Conservation (phyloP, 73 alveolate species). For the Stentor roeselii region DNA sequence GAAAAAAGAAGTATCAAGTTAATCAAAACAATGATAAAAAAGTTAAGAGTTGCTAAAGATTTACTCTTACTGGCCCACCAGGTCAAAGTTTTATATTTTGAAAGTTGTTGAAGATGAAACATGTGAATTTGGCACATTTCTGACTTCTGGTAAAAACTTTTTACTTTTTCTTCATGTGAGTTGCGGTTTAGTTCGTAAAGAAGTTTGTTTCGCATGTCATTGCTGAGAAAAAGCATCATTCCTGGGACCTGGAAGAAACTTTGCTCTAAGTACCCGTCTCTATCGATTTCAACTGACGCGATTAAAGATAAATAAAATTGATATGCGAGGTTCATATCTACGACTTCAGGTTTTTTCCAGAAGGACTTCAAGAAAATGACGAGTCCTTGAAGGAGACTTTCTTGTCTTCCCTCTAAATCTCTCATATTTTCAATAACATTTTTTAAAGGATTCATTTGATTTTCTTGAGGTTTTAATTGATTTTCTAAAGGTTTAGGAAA, state of each 20-base stretch:
- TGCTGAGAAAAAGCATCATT: conserved; percentile 12
- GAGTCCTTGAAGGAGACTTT: neutral
- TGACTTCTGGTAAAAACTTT: neutral
- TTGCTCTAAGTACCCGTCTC: conserved; percentile 8
- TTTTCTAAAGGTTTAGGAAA: neutral
- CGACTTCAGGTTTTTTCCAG: neutral
- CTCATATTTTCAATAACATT: neutral
- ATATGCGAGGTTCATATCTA: neutral
- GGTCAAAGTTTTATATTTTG: conserved; percentile 8
- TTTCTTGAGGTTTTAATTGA: no score
- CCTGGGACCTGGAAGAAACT: conserved; percentile 25
- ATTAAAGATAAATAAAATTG: conserved; percentile 28
- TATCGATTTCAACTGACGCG: conserved; percentile 34
- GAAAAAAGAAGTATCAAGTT: conserved; percentile 15
- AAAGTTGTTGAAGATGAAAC: conserved; percentile 31
- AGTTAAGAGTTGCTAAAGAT: conserved; percentile 4
- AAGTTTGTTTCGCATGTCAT: conserved; percentile 21
- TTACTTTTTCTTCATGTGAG: conserved; percentile 33
- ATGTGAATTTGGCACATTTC: conserved; percentile 31
- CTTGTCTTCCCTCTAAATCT: conserved; percentile 14
- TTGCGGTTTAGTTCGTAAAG: conserved; percentile 11
- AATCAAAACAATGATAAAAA: conserved; percentile 8
- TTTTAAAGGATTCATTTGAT: no score
- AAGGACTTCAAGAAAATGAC: neutral
- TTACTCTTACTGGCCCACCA: conserved; percentile 20